Evolutionary conservation across 2,329 filamentous ascomycete species (phyloP), one percentile per base, ranked within the genome.

Genomic region (Penicillium brasilianum): DNA sequence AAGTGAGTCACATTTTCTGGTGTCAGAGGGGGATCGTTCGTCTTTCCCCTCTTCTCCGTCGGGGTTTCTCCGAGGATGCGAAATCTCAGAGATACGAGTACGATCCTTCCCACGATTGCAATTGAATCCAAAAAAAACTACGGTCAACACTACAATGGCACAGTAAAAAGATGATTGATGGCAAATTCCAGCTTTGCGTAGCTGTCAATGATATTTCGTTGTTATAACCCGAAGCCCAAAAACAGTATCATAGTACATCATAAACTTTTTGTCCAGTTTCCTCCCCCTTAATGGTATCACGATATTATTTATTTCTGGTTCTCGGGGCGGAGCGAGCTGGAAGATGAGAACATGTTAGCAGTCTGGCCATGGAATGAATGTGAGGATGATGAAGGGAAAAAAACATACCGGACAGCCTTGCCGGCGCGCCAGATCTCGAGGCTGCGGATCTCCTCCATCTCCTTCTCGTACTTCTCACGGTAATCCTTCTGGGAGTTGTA

Each of bases 351-450:
- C 16, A n/a, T 4, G 41, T 58, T 57, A 66, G 57, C 59, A 46
- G 52, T 34, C 4, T 22, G n/a, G 51, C 53, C 10, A 39, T 22
- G 7, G 25, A 46, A 46, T 51, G 37, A 28, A 44, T 18, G 6
- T 13, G 30, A 55, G 37, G 36, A 50, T n/a, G 48, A 25, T 32
- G 34, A 50, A 34, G 18, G 20, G 28, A n/a, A 4, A 30, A 13
- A 18, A 46, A 81, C 85, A 76, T 83, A 89, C 85, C 94, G 90
- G 75, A 99, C 95, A 74, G 95, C 92, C 89, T 97, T 98, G 81
- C 95, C 95, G 69, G 95, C 95, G 77, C 91, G 88, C 95, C 95
- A 99, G 88, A 99, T 99, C 88, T 99, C 95, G 76, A 99, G 85
- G 77, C 93, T 87, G 76, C 94, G 91, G 84, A 99, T 98, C 86